phyloP scores from a whole-genome alignment of 345 rosid species.

The Raphanus sativus region DNA sequence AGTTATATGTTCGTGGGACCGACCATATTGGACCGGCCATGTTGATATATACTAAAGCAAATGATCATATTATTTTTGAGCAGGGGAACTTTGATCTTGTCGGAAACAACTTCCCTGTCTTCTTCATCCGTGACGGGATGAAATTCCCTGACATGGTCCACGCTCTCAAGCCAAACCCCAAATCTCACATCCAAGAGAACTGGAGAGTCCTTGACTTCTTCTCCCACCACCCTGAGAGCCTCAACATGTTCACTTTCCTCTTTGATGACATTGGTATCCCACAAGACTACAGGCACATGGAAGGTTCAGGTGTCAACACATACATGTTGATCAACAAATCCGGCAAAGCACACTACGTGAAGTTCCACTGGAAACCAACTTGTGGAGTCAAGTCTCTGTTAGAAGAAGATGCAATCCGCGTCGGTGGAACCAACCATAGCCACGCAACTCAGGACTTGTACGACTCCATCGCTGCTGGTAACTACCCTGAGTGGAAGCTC shows the following conservation, averaged over 20 bases:
- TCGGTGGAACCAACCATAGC: conserved; percentile 95
- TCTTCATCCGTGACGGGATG: conserved; percentile 94
- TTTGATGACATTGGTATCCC: conserved; percentile 93
- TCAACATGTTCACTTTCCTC: conserved; percentile 84
- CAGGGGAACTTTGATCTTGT: conserved; percentile 99
- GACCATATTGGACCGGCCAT: too few relatives aligned
- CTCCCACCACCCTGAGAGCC: conserved; percentile 91
- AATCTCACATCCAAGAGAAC: conserved; percentile 89
- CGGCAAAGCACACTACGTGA: conserved; percentile 77
- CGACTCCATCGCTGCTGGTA: conserved; percentile 92
- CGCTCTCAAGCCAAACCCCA: conserved; percentile 91
- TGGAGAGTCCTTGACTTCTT: conserved; percentile 96
- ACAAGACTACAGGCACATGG: conserved; percentile 94
- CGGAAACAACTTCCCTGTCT: conserved; percentile 97
- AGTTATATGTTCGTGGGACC: too few relatives aligned
- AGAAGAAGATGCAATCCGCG: conserved; percentile 84
- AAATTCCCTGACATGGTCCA: conserved; percentile 96
- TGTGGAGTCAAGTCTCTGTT: conserved; percentile 85
- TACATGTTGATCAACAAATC: conserved; percentile 80
- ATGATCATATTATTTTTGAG: background rate
- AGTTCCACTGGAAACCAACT: conserved; percentile 96
- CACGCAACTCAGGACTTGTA: conserved; percentile 95
- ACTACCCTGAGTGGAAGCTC: conserved; percentile 96
- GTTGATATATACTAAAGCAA: background rate
- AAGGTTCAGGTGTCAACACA: conserved; percentile 90